phyloP scores from a whole-genome alignment of 2,329 filamentous ascomycete species.

The Helicocarpus griseus region DNA sequence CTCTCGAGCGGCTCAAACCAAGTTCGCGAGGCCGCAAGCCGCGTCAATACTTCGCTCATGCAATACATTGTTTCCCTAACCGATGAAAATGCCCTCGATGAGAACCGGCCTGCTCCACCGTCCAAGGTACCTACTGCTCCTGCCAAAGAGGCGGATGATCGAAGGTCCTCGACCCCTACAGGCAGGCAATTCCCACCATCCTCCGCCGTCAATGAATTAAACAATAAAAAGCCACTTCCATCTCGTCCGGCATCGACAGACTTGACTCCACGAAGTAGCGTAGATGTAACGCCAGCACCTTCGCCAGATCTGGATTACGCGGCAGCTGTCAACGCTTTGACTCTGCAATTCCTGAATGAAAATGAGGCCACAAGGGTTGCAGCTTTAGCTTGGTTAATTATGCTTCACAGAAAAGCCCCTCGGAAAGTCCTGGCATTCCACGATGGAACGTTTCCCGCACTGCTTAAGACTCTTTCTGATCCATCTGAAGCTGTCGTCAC shows the following conservation, averaged over 20 bases:
- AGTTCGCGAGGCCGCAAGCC: constrained; percentile 76
- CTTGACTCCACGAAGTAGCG: constrained; percentile 36
- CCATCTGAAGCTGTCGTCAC: constrained; percentile 93
- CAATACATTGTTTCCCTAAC: constrained; percentile 88
- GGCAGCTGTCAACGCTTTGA: constrained; percentile 85
- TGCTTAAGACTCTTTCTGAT: constrained; percentile 93
- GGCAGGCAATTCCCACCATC: constrained; percentile 14
- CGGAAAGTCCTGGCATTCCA: constrained; percentile 90
- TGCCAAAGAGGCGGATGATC: constrained; percentile 27
- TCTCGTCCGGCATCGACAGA: constrained; percentile 23
- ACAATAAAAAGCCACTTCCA: constrained; percentile 23
- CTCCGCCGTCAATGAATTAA: constrained; percentile 19
- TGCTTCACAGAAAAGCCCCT: constrained; percentile 92
- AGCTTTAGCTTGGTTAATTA: constrained; percentile 90
- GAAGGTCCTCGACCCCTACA: constrained; percentile 34
- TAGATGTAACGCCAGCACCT: constrained; percentile 37
- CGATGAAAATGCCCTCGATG: constrained; percentile 49
- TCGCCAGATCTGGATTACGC: constrained; percentile 80
- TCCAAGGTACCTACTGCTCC: constrained; percentile 35
- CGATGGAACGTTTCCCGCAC: constrained; percentile 89
- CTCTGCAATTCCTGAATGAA: constrained; percentile 87
- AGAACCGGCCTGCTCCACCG: constrained; percentile 25
- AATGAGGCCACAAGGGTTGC: constrained; percentile 93
- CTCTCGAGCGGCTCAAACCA: constrained; percentile 87
- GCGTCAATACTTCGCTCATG: constrained; percentile 85